Evolutionary conservation across 1,284 basidiomycete genomes (phyloP).

Genomic region (Macrocybe sp.): DNA sequence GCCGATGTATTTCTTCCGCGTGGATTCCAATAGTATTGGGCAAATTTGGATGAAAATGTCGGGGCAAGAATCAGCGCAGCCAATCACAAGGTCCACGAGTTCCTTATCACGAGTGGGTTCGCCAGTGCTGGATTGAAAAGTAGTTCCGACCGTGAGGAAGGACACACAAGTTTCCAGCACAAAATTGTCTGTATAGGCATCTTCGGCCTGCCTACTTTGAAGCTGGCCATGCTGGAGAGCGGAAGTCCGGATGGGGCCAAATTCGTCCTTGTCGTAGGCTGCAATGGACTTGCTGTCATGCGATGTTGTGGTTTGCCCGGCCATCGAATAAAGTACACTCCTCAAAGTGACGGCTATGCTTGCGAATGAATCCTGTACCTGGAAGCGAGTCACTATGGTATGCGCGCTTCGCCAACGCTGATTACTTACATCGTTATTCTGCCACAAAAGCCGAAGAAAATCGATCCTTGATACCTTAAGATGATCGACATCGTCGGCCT

Average conservation of each 20-base stretch:
- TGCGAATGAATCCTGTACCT: conserved; percentile 56
- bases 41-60: conserved; percentile 55
- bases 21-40: conserved; percentile 50
- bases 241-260: conserved; percentile 51
- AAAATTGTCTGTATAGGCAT: conserved; percentile 21
- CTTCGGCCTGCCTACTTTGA: conserved; percentile 23
- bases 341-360: conserved; percentile 34
- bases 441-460: conserved; percentile 56
- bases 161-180: conserved; percentile 46
- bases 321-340: conserved; percentile 18
- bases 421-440: conserved; percentile 52
- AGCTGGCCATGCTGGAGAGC: conserved; percentile 24
- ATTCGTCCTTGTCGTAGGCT: conserved; percentile 55
- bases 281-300: conserved; percentile 17
- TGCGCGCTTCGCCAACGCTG: not conserved
- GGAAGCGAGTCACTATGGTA: not conserved
- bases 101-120: conserved; percentile 61
- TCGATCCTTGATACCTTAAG: conserved; percentile 21
- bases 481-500: conserved; percentile 7
- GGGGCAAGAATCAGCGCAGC: conserved; percentile 36
- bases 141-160: conserved; percentile 53
- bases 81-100: conserved; percentile 54
- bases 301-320: conserved; percentile 12
- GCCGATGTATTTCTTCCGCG: conserved; percentile 50
- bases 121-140: conserved; percentile 50